Conservation (phyloP, 2,329 filamentous ascomycete genomes). For the Fusarium haematococcum region DNA sequence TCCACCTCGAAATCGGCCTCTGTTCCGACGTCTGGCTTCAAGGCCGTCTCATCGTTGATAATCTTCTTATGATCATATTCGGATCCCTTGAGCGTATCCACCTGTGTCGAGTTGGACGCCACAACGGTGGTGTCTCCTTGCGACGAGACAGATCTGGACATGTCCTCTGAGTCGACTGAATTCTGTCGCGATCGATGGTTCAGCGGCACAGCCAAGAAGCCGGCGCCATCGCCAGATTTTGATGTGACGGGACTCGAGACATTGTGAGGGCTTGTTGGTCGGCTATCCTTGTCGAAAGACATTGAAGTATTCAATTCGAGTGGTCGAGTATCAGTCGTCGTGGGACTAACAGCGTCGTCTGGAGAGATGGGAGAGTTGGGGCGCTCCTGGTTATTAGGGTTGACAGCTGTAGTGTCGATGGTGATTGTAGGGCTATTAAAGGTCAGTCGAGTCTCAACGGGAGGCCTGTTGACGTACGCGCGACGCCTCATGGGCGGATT, state of each 20-base stretch:
- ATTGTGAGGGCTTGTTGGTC: constrained; percentile 79
- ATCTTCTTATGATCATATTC: constrained; percentile 65
- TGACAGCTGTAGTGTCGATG: constrained; percentile 63
- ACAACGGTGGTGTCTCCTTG: constrained; percentile 73
- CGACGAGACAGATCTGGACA: constrained; percentile 67
- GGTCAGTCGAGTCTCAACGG: constrained; percentile 12
- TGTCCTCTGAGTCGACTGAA: constrained; percentile 76
- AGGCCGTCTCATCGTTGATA: constrained; percentile 73
- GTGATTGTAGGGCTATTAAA: constrained; percentile 63
- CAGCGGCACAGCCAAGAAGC: constrained; percentile 76
- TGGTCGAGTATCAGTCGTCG: constrained; percentile 51
- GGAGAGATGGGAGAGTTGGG: constrained; percentile 50
- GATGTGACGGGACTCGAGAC: constrained; percentile 69
- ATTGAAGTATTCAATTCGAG: constrained; percentile 64
- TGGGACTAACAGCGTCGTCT: constrained; percentile 56
- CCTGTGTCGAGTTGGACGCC: constrained; percentile 57
- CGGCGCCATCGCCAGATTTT: constrained; percentile 58
- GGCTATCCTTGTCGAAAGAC: constrained; percentile 73
- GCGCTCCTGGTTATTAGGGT: constrained; percentile 43
- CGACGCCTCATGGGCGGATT: constrained; percentile 42
- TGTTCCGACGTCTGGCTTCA: constrained; percentile 80
- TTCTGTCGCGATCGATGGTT: constrained; percentile 71
- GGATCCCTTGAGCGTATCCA: constrained; percentile 53
- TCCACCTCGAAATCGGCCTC: constrained; percentile 81
- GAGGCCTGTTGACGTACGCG: constrained; percentile 41